These are phyloP conservation scores for Saccharomyces pastorianus DNA, from an alignment of 1,139 yeast species.

Conservation along the genomic window DNA sequence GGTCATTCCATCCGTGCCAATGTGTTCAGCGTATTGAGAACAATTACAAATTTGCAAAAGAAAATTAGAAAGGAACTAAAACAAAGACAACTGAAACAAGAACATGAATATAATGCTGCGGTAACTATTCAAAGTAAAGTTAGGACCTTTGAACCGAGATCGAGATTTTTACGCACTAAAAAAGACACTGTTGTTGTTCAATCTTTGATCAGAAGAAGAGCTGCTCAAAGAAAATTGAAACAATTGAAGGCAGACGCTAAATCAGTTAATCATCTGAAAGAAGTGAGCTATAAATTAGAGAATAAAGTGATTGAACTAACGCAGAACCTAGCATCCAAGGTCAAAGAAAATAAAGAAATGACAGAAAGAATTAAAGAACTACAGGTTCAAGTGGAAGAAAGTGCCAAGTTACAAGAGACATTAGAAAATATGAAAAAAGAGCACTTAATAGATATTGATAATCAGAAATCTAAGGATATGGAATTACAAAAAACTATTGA, in stretches of 20 bases:
- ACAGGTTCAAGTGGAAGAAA: slow-evolving; percentile 49
- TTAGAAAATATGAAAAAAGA: slow-evolving; percentile 51
- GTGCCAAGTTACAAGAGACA: slow-evolving; percentile 49
- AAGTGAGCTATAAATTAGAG: slow-evolving; percentile 86
- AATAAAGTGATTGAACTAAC: slow-evolving; percentile 93
- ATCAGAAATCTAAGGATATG: slow-evolving; percentile 42
- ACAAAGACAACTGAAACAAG: slow-evolving; percentile 41
- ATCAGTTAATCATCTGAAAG: slow-evolving; percentile 81
- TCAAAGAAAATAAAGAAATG: slow-evolving; percentile 71
- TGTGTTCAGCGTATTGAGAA: slow-evolving; percentile 38
- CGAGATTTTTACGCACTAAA: slow-evolving; percentile 18
- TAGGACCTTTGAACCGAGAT: slow-evolving; percentile 30
- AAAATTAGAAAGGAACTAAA: slow-evolving; percentile 62
- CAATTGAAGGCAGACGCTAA: slow-evolving; percentile 75
- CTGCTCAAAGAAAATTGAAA: slow-evolving; percentile 59
- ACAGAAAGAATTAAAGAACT: slow-evolving; percentile 53
- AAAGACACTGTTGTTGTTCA: slow-evolving; percentile 65
- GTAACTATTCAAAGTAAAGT: slow-evolving; percentile 50
- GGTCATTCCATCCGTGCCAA: slow-evolving; percentile 50
- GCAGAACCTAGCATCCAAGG: slow-evolving; percentile 68
- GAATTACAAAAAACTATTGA: slow-evolving; percentile 47
- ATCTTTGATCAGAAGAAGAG: slow-evolving; percentile 65
- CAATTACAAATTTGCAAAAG: slow-evolving; percentile 60
- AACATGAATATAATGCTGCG: slow-evolving; percentile 58
- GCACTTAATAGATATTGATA: slow-evolving; percentile 41